Evolutionary conservation across 2,329 filamentous ascomycete species (phyloP).

Genomic region (Ceratocystis eucalypticola): DNA sequence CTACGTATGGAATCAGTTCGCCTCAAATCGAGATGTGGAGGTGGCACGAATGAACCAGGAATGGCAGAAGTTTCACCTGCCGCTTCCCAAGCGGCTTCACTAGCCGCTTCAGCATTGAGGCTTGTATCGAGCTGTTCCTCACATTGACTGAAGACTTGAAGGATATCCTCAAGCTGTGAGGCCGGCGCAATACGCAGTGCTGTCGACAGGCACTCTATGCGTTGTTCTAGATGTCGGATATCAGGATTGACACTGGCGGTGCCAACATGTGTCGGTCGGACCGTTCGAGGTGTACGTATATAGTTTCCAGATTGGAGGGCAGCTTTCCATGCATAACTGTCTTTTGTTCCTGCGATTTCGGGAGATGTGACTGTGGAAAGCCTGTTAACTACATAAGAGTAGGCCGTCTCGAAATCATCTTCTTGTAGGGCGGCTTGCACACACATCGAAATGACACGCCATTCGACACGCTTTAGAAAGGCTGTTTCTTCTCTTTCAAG

Average conservation of each 20-base stretch:
- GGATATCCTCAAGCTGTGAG: constrained; percentile 56
- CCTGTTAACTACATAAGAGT: constrained; percentile 66
- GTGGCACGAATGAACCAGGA: constrained; percentile 40
- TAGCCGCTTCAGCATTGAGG: constrained; percentile 51
- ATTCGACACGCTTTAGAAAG: constrained; percentile 37
- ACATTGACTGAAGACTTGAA: constrained; percentile 61
- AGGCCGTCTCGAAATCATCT: constrained; percentile 74
- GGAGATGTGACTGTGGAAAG: constrained; percentile 32
- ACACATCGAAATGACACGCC: constrained; percentile 65
- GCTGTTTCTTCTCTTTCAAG: constrained; percentile 23
- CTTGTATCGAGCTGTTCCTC: constrained; percentile 62
- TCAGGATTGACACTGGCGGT: constrained; percentile 46
- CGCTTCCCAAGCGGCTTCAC: constrained; percentile 58
- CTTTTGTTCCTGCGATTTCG: constrained; percentile 26
- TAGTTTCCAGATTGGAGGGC: constrained; percentile 68
- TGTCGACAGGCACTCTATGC: constrained; percentile 65
- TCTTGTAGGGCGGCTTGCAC: constrained; percentile 63
- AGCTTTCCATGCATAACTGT: constrained; percentile 57
- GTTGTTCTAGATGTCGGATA: constrained; percentile 63
- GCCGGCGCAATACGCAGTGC: constrained; percentile 62
- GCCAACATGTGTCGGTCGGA: constrained; percentile 45
- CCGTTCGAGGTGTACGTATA: constrained; percentile 40
- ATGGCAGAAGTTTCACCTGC: constrained; percentile 45
- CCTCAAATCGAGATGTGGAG: constrained; percentile 16
- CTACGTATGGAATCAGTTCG: constrained; percentile 11